phyloP scores from a whole-genome alignment of 306 rosid genomes.

The Macrotyloma uniflorum region DNA sequence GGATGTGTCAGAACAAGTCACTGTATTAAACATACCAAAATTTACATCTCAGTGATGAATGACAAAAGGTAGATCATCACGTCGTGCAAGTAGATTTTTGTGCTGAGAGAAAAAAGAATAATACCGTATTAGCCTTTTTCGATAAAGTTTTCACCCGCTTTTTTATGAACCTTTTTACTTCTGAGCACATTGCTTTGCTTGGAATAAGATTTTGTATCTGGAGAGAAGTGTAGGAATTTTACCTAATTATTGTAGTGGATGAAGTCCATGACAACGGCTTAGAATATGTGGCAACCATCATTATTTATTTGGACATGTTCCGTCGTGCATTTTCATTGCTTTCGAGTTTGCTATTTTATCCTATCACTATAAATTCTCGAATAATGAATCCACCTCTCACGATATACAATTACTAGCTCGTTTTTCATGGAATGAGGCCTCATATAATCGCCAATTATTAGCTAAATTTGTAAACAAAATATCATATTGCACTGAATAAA shows the following conservation, averaged over 20 bases:
- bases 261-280: slow-evolving; percentile 2
- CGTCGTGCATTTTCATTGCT: slow-evolving; percentile 21
- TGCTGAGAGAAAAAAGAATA: slow-evolving; percentile 12
- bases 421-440: neutral
- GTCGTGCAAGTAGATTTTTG: slow-evolving; percentile 42
- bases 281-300: slow-evolving; percentile 6
- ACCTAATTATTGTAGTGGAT: neutral
- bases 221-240: slow-evolving; percentile 37
- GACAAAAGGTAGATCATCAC: slow-evolving; percentile 21
- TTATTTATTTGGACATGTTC: slow-evolving; percentile 4
- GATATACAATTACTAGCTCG: slow-evolving; percentile 3
- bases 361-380: neutral
- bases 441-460: neutral
- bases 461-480: neutral
- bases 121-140: neutral
- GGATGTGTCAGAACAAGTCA: slow-evolving; percentile 35
- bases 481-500: neutral
- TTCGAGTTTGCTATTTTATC: neutral
- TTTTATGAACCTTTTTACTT: slow-evolving; percentile 20
- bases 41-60: slow-evolving; percentile 26
- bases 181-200: slow-evolving; percentile 22
- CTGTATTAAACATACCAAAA: slow-evolving; percentile 27
- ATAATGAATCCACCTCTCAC: neutral
- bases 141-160: neutral
- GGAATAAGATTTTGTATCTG: slow-evolving; percentile 37